Conservation (phyloP, 1,139 yeast genomes). For the Tardiomyces depauwii region DNA sequence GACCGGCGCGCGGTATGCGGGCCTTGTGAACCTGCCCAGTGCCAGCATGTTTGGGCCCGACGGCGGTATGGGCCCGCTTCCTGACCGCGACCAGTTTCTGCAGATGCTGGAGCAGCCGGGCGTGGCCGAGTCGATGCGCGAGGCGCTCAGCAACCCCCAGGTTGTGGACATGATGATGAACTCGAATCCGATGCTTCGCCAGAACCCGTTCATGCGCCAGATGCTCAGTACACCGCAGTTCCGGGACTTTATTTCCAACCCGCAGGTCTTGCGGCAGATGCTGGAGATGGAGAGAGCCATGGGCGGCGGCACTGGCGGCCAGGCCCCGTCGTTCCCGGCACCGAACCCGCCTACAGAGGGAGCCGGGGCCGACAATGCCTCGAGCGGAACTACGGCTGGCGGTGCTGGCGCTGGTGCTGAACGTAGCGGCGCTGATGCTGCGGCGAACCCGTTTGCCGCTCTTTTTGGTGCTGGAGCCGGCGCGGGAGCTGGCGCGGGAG, state of each 20-base stretch:
- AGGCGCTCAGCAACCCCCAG: slow-evolving; percentile 75
- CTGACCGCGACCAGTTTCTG: slow-evolving; percentile 63
- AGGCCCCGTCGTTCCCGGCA: background rate
- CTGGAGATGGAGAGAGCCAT: slow-evolving; percentile 56
- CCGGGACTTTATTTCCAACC: slow-evolving; percentile 57
- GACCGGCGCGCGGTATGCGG: slow-evolving; percentile 94
- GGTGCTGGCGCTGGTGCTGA: slow-evolving; percentile 5
- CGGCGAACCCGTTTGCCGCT: slow-evolving; percentile 20
- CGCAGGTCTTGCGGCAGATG: slow-evolving; percentile 54
- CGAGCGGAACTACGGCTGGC: slow-evolving; percentile 7
- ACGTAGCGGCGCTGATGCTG: slow-evolving; percentile 6
- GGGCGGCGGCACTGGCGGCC: slow-evolving; percentile 23
- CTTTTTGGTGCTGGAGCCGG: slow-evolving; percentile 20
- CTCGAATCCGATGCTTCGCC: slow-evolving; percentile 72
- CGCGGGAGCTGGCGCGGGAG: slow-evolving; percentile 6
- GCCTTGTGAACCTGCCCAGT: slow-evolving; percentile 76
- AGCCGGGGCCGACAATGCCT: slow-evolving; percentile 3
- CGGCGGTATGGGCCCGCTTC: slow-evolving; percentile 70
- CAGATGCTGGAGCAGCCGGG: slow-evolving; percentile 72
- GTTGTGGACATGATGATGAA: slow-evolving; percentile 72
- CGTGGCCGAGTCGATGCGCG: slow-evolving; percentile 70
- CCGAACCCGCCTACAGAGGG: slow-evolving; percentile 11
- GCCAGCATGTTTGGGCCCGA: slow-evolving; percentile 92
- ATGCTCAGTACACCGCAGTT: slow-evolving; percentile 77
- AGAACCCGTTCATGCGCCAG: slow-evolving; percentile 86